Evolutionary conservation across 805 yeast genomes (phyloP).

Genomic region (Yamadazyma phyllophila): DNA sequence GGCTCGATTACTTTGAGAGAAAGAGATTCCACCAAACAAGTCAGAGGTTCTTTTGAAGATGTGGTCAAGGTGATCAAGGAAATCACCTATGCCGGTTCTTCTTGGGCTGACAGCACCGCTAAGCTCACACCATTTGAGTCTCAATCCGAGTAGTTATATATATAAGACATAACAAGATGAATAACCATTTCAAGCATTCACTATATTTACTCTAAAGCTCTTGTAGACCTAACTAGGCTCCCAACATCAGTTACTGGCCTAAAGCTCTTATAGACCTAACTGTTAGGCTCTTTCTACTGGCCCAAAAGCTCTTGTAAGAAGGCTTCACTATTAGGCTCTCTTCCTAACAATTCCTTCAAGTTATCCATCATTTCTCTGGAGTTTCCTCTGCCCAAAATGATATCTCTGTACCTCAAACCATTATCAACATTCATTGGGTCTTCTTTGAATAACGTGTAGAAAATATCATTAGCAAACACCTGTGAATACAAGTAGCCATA

Average conservation of each 20-base stretch:
- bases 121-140: conserved; percentile 66
- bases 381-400: conserved; percentile 70
- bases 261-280: too few species aligned
- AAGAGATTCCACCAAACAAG: conserved; percentile 95
- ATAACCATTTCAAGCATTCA: too few species aligned
- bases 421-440: conserved; percentile 62
- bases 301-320: conserved; percentile 61
- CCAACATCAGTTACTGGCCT: too few species aligned
- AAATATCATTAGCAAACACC: conserved; percentile 83
- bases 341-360: conserved; percentile 64
- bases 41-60: conserved; percentile 81
- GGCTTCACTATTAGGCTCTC: conserved; percentile 72
- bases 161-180: neutral
- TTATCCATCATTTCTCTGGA: conserved; percentile 65
- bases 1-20: conserved; percentile 91
- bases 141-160: neutral
- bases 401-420: conserved; percentile 70
- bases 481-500: conserved; percentile 86
- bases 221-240: too few species aligned
- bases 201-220: too few species aligned
- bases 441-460: conserved; percentile 61
- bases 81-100: conserved; percentile 67
- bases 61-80: conserved; percentile 68
- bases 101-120: conserved; percentile 87
- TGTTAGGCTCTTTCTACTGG: neutral